Evolutionary conservation across 2,329 filamentous ascomycete species (phyloP).

Genomic region (Penicillium sclerotigenum): DNA sequence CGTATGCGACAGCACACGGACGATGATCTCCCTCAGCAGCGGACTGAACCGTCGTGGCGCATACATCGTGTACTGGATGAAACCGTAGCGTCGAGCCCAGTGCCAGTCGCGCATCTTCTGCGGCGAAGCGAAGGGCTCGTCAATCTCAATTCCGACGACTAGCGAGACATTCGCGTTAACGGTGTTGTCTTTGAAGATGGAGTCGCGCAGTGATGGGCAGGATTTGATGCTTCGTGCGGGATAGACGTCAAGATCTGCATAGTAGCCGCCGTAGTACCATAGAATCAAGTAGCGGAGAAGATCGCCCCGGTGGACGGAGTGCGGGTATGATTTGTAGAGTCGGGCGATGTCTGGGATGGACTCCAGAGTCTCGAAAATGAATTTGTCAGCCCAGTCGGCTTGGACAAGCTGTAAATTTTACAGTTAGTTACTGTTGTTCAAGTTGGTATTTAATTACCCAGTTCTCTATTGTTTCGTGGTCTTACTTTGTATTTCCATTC

Average conservation of each 20-base stretch:
- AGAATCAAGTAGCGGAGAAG: slow-evolving; percentile 38
- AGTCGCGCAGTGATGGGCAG: slow-evolving; percentile 26
- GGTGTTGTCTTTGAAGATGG: slow-evolving; percentile 12
- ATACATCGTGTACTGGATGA: slow-evolving; percentile 36
- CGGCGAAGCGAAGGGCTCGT: slow-evolving; percentile 34
- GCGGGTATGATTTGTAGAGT: slow-evolving; percentile 31
- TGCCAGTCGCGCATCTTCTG: slow-evolving; percentile 35
- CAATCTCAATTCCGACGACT: slow-evolving; percentile 37
- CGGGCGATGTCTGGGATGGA: slow-evolving; percentile 28
- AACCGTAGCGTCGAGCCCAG: slow-evolving; percentile 35
- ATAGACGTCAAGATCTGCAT: slow-evolving; percentile 34
- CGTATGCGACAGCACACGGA: slow-evolving; percentile 33
- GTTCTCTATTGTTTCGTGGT: not conserved
- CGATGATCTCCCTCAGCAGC: slow-evolving; percentile 30
- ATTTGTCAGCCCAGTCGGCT: slow-evolving; percentile 26
- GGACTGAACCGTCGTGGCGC: slow-evolving; percentile 37
- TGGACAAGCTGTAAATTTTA: slow-evolving; percentile 24
- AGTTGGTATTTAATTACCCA: not conserved
- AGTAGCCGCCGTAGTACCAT: slow-evolving; percentile 39
- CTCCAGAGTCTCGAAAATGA: slow-evolving; percentile 24
- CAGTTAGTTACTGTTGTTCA: not conserved
- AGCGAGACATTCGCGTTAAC: slow-evolving; percentile 28
- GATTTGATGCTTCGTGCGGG: slow-evolving; percentile 28
- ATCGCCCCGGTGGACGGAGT: slow-evolving; percentile 54
- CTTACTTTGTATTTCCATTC: slow-evolving; percentile 32